Evolutionary conservation across 768 basidiomycete genomes (phyloP), one percentile per base, ranked within the genome.

Genomic region (Russula sp.): DNA sequence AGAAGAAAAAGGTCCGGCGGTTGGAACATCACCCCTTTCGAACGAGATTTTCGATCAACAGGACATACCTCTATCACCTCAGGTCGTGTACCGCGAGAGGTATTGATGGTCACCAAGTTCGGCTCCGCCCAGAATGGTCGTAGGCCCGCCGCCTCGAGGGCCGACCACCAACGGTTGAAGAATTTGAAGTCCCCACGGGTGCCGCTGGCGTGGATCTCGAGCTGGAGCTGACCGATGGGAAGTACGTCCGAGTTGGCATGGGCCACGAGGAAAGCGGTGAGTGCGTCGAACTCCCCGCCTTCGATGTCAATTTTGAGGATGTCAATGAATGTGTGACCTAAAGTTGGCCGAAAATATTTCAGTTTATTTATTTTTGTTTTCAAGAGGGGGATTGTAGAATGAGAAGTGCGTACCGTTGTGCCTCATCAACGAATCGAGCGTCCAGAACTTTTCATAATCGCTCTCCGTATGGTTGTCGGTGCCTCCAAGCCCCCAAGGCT

Each of bases 271-370:
- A 85, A 72, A 2, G 78, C 69, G 0, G 76, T 73, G 5, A 89
- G 73, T 1, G 84, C 81, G 52, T 84, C 80, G 71, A 84, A 89
- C 68, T 89, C 88, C 71, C 78, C 79, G 40, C 84, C 80, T 68
- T 89, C 88, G 31, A 87, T 80, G 71, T 89, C 88, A 59, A 89
- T 73, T 71, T 88, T 86, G 61, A 88, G 79, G 66, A 89, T 79
- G 65, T 89, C 88, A 57, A 89, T 84, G 68, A 84, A 84, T 20
- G 74, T 75, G 68, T 89, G 88, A 16, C 82, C 83, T 83, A 55
- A 13, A 11, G 44, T n/a, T 13, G 1, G 13, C n/a, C 6, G 8
- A 40, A 18, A 22, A n/a, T 18, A 10, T 11, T 11, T 40, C 13
- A 40, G 10, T 40, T 44, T 27, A 27, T 27, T 27, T 27, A 2